Conservation (phyloP, 495 filamentous ascomycete genomes). For the Aspergillus sparsus region DNA sequence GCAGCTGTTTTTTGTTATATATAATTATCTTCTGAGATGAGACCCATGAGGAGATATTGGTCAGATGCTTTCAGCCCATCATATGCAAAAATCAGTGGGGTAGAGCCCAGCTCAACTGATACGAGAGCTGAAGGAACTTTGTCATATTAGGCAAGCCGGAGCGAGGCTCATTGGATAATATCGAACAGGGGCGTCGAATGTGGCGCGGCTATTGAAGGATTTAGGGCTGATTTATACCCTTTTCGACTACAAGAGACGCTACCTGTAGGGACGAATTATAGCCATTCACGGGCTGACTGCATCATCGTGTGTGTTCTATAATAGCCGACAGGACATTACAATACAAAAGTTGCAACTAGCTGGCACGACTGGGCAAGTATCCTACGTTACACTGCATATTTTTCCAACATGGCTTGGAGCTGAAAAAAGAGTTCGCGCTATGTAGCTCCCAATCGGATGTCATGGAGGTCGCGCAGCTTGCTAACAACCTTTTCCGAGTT, state of each 20-base stretch:
- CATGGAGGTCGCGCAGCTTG: neutral
- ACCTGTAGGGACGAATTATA: too few relatives aligned
- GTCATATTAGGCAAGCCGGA: neutral
- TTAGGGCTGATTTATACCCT: neutral
- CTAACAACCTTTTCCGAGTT: constrained; percentile 1
- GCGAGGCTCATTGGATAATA: neutral
- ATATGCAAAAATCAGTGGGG: neutral
- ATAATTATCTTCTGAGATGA: neutral
- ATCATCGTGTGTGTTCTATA: too few relatives aligned
- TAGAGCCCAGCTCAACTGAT: neutral
- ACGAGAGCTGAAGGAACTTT: neutral
- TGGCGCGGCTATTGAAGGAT: too few relatives aligned
- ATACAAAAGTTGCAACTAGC: too few relatives aligned
- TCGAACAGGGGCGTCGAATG: too few relatives aligned
- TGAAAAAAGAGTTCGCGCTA: neutral
- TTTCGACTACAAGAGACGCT: too few relatives aligned
- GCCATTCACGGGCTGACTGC: too few relatives aligned
- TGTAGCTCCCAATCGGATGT: neutral
- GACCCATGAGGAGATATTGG: neutral
- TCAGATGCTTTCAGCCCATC: neutral
- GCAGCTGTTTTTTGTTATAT: too few relatives aligned
- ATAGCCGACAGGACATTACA: too few relatives aligned
- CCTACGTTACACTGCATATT: too few relatives aligned
- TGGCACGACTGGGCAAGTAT: too few relatives aligned
- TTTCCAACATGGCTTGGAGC: too few relatives aligned